Evolutionary conservation across 441 rosid species (phyloP), one percentile per base, ranked within the genome.

Genomic region (Eutrema salsugineum): DNA sequence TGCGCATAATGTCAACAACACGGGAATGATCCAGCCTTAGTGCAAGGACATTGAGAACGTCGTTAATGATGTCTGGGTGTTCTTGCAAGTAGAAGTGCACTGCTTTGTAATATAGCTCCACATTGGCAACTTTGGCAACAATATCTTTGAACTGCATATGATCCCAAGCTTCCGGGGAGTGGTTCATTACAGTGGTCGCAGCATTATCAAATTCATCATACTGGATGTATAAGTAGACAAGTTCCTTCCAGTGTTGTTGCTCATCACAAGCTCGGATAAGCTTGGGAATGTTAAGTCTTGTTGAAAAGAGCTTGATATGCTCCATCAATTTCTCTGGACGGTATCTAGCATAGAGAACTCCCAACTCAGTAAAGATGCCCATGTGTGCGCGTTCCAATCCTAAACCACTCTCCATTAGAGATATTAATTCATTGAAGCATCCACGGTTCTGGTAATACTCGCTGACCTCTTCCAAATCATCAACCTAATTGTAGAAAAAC

Each of bases 371-470:
- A 71, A 92, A 92, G 58, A 92, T 92, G 19, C 97, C 97, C 97
- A 92, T 92, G 80, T 92, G 97, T 58, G 97, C 97, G n/a, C 97
- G 94, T 81, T 92, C 97, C 40, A 92, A 80, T 15, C 97, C 97
- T 36, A 92, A 64, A 42, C 97, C 97, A 70, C 97, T 92, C 84
- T 92, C 97, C 96, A 90, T 92, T 32, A 92, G 93, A 68, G 97
- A 90, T 66, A 92, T 92, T 40, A 92, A 70, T 68, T 92, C 97
- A 71, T 80, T 92, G 80, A 92, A 92, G 83, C 90, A 85, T 51
- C 97, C 97, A 77, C 93, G 84, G 78, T 90, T 90, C 86, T 92
- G 97, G 77, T 92, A 92, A 76, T 71, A 92, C 64, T 92, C 96
- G 14, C 97, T 90, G 61, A 92, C 96, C 68, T 92, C 97, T 80